phyloP scores from a whole-genome alignment of 257 asterid species.

The Ehretia macrophylla region DNA sequence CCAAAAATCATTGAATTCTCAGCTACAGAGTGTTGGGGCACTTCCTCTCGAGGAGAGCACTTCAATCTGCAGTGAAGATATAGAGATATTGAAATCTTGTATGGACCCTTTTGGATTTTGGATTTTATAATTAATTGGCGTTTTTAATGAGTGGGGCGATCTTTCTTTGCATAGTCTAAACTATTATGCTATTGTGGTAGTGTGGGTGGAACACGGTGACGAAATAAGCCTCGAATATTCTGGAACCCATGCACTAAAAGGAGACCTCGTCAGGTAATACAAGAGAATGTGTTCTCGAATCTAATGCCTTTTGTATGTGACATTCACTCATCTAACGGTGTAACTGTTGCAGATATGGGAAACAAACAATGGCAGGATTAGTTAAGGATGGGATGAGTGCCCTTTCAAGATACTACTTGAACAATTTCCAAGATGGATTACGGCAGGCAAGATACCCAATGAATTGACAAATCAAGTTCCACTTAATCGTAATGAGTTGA shows the following conservation, averaged over 20 bases:
- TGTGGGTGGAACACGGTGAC: constrained; percentile 96
- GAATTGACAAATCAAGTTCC: not conserved
- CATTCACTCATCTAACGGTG: not conserved
- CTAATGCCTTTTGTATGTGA: not conserved
- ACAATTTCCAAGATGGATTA: constrained; percentile 90
- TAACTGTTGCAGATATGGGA: constrained; percentile 68
- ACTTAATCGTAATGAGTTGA: not conserved
- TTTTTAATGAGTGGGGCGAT: constrained; percentile 2
- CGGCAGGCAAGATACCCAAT: constrained; percentile 60
- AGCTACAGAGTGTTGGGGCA: constrained; percentile 75
- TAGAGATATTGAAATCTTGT: constrained; percentile 66
- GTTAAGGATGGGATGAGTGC: constrained; percentile 93
- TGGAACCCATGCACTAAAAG: constrained; percentile 89
- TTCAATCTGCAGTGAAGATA: constrained; percentile 72
- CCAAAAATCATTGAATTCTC: constrained; percentile 64
- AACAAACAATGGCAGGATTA: constrained; percentile 80
- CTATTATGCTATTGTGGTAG: constrained; percentile 36
- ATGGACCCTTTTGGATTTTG: constrained; percentile 26
- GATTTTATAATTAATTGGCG: constrained; percentile 6
- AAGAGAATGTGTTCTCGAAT: not conserved
- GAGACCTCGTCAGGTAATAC: constrained; percentile 89
- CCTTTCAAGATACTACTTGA: constrained; percentile 83
- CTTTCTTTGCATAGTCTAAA: constrained; percentile 19
- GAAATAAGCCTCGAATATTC: constrained; percentile 96
- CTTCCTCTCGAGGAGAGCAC: constrained; percentile 58